Evolutionary conservation across 768 basidiomycete species (phyloP).

Genomic region (Mycena rosella): DNA sequence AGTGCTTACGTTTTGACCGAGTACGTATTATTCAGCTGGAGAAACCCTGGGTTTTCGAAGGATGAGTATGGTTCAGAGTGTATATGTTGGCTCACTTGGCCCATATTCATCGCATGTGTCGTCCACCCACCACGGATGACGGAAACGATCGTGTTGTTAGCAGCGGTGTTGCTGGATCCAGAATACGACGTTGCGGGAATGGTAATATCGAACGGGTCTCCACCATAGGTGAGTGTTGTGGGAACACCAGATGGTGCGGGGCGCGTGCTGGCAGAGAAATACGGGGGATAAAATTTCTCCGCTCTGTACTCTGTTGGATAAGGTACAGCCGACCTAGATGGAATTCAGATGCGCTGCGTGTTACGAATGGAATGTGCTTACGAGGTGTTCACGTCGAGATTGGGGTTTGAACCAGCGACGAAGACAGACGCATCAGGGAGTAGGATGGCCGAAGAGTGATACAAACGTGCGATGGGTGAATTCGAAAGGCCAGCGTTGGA

Average conservation of each 20-base stretch:
- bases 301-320: conserved; percentile 86
- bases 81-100: conserved; percentile 58
- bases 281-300: conserved; percentile 93
- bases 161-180: conserved; percentile 76
- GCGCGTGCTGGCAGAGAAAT: conserved; percentile 78
- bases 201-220: conserved; percentile 80
- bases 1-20: conserved; percentile 82
- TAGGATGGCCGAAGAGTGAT: conserved; percentile 92
- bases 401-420: conserved; percentile 94
- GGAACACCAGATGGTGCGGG: conserved; percentile 83
- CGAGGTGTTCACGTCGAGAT: conserved; percentile 82
- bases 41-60: neutral
- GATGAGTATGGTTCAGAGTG: neutral
- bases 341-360: no score
- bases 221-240: conserved; percentile 84
- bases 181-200: conserved; percentile 76
- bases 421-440: conserved; percentile 89
- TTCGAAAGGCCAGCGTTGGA: conserved; percentile 72
- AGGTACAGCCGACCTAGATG: no score
- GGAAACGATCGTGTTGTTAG: conserved; percentile 79
- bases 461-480: conserved; percentile 81
- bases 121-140: conserved; percentile 87
- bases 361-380: no score
- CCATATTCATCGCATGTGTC: conserved; percentile 92
- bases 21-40: conserved; percentile 90